Conservation (phyloP, 2,329 filamentous ascomycete genomes). For the Arthrobotrys musiformis region DNA sequence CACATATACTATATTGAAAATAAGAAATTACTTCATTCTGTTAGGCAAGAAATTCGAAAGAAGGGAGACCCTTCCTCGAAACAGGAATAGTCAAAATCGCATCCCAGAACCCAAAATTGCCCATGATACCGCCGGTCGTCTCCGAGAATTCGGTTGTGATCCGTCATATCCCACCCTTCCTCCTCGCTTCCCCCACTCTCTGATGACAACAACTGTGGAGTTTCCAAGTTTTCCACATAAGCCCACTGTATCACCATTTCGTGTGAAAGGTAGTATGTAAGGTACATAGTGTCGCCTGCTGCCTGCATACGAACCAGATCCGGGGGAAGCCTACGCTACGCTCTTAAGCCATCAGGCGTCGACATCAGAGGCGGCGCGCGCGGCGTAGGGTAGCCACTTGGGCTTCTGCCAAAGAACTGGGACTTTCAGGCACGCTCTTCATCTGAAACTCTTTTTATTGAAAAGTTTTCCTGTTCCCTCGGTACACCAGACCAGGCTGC, state of each 20-base stretch:
- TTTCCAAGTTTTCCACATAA: conserved; percentile 21
- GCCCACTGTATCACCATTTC: conserved; percentile 26
- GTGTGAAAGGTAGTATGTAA: conserved; percentile 35
- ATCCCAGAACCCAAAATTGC: conserved; percentile 25
- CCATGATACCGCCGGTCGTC: conserved; percentile 45
- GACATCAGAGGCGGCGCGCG: conserved; percentile 12
- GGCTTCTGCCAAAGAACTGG: conserved; percentile 21
- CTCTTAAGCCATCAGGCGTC: conserved; percentile 16
- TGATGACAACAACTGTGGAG: conserved; percentile 26
- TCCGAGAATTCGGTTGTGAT: conserved; percentile 50
- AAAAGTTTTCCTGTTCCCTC: conserved; percentile 8
- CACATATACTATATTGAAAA: too few species aligned
- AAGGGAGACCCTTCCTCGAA: conserved; percentile 14
- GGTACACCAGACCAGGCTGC: conserved; percentile 21
- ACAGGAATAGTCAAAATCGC: conserved; percentile 39
- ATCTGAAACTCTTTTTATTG: conserved; percentile 30
- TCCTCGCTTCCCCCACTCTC: conserved; percentile 32
- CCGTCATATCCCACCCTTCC: conserved; percentile 26
- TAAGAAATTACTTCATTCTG: conserved; percentile 50
- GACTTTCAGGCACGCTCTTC: conserved; percentile 31
- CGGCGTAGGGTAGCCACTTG: neutral
- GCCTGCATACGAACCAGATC: conserved; percentile 23
- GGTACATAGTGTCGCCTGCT: conserved; percentile 33
- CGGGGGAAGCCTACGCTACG: conserved; percentile 33
- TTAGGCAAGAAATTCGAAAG: conserved; percentile 20